Evolutionary conservation across 2,329 filamentous ascomycete genomes (phyloP).

Genomic region (Fusarium subtropicale): DNA sequence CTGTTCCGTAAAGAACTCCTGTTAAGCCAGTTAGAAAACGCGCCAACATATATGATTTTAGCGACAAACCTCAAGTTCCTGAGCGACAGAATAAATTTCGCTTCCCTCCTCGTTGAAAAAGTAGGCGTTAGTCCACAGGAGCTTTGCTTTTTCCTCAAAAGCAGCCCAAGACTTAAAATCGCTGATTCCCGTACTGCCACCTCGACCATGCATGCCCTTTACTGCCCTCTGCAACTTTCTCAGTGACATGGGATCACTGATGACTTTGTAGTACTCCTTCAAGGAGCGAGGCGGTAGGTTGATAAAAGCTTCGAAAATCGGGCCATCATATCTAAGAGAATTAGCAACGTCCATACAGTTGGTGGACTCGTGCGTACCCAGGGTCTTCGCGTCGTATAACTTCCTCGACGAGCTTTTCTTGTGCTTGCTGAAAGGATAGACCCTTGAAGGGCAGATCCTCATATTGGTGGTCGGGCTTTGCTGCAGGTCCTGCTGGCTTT

Average conservation of each 20-base stretch:
- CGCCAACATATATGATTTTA: background rate
- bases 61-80: conserved; percentile 77
- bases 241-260: conserved; percentile 83
- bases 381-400: conserved; percentile 76
- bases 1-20: conserved; percentile 76
- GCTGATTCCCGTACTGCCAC: conserved; percentile 69
- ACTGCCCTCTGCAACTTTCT: conserved; percentile 82
- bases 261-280: conserved; percentile 88
- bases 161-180: conserved; percentile 86
- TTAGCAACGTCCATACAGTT: conserved; percentile 23
- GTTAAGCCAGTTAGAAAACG: conserved; percentile 27
- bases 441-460: conserved; percentile 73
- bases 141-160: conserved; percentile 81
- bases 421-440: conserved; percentile 83
- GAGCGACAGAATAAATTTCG: conserved; percentile 81
- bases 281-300: conserved; percentile 80
- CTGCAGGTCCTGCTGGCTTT: conserved; percentile 53
- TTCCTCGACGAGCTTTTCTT: conserved; percentile 85
- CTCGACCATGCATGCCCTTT: conserved; percentile 76
- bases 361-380: conserved; percentile 57
- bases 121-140: conserved; percentile 89
- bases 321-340: conserved; percentile 71
- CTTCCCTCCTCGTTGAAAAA: conserved; percentile 94
- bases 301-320: conserved; percentile 78
- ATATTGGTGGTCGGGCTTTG: conserved; percentile 65